Percentiles rank a stretch among this genome's conserved stretches.
These are phyloP conservation scores for Penicillium roqueforti DNA, from an alignment of 495 filamentous ascomycete genomes.

Conservation along the genomic window DNA sequence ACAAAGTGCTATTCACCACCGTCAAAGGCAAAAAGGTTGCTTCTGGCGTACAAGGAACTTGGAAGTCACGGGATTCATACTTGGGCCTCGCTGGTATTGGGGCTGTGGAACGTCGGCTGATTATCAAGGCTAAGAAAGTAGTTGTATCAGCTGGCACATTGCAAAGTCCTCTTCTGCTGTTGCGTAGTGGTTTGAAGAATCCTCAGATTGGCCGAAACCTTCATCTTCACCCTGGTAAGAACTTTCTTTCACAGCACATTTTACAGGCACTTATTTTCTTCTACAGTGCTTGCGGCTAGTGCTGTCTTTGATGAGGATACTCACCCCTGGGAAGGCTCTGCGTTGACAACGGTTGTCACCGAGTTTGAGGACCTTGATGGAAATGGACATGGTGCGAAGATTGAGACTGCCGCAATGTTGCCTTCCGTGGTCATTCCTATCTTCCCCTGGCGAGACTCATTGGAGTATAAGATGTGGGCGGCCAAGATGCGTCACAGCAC, in stretches of 20 bases:
- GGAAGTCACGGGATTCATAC: constrained; percentile 65
- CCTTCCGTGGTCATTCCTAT: constrained; percentile 53
- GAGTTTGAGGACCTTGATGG: constrained; percentile 81
- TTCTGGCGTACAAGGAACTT: constrained; percentile 63
- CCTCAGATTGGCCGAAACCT: constrained; percentile 81
- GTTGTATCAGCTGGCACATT: constrained; percentile 71
- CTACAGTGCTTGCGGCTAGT: constrained; percentile 47
- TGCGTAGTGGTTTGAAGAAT: constrained; percentile 71
- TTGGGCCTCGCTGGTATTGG: constrained; percentile 50
- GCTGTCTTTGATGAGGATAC: constrained; percentile 63
- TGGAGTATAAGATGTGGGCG: constrained; percentile 62
- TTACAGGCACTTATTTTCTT: constrained; percentile 11
- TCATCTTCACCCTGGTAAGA: constrained; percentile 66
- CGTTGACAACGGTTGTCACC: constrained; percentile 70
- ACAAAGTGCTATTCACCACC: constrained; percentile 63
- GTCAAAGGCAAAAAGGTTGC: constrained; percentile 53
- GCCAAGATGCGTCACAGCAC: constrained; percentile 60
- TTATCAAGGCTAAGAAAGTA: constrained; percentile 77
- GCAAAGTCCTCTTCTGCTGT: constrained; percentile 68
- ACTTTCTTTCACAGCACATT: background rate
- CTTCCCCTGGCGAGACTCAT: constrained; percentile 58
- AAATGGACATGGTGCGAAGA: constrained; percentile 76
- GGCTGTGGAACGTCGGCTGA: constrained; percentile 51
- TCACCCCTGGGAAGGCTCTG: constrained; percentile 73
- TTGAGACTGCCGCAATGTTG: constrained; percentile 69